phyloP scores from a whole-genome alignment of 2,329 filamentous ascomycete genomes.

The Keithomyces neogunnii region DNA sequence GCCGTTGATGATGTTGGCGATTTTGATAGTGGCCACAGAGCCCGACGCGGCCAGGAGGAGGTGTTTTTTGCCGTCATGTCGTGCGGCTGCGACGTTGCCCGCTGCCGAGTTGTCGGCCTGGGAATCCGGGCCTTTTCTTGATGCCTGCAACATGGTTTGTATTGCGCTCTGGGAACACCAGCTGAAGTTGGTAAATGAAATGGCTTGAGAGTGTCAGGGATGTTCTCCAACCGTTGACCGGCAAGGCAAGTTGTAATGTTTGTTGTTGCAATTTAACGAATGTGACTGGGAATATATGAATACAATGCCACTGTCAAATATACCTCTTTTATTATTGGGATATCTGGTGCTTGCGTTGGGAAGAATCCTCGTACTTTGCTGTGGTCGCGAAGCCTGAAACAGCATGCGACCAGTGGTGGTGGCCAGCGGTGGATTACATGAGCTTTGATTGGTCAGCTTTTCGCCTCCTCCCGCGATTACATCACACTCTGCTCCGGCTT shows the following conservation, averaged over 20 bases:
- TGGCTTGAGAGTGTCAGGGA: no score
- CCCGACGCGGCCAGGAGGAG: constrained; percentile 34
- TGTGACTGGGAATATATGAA: no score
- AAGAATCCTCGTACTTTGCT: no score
- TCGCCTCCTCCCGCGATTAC: not conserved
- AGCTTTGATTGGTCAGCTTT: constrained; percentile 4
- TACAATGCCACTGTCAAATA: no score
- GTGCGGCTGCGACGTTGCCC: constrained; percentile 21
- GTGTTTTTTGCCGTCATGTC: constrained; percentile 31
- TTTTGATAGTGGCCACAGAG: constrained; percentile 82
- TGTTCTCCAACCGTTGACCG: no score
- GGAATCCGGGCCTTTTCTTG: constrained; percentile 1
- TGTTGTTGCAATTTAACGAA: no score
- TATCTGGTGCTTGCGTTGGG: no score
- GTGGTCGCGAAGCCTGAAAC: no score
- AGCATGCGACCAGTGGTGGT: not conserved
- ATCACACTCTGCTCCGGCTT: not conserved
- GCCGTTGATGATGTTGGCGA: constrained; percentile 55
- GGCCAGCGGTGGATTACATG: not conserved
- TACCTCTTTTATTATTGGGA: no score
- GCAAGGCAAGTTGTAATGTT: no score
- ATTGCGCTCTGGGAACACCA: not conserved
- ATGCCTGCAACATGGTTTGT: constrained; percentile 3
- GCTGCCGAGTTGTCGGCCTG: constrained; percentile 15
- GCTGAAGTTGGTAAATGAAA: no score